phyloP scores from a whole-genome alignment of 768 basidiomycete species.

The Psilocybe cubensis region DNA sequence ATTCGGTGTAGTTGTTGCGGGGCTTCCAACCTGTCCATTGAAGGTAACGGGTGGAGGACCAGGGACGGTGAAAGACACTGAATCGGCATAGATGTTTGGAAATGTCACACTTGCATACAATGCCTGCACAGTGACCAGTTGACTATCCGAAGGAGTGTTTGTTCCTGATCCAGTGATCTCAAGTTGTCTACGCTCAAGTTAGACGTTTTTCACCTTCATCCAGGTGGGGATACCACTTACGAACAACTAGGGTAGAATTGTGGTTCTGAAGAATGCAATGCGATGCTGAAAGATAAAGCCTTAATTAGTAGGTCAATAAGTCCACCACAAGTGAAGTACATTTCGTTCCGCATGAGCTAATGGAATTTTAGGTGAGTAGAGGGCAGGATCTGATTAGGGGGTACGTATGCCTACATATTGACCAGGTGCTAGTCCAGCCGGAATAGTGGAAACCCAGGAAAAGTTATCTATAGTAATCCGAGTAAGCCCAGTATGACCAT shows the following conservation, averaged over 20 bases:
- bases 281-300: constrained; percentile 34
- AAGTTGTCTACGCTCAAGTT: constrained; percentile 30
- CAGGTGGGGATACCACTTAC: constrained; percentile 34
- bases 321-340: constrained; percentile 31
- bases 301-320: neutral
- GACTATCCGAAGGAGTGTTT: constrained; percentile 33
- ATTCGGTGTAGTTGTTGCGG: neutral
- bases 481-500: neutral
- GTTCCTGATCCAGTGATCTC: constrained; percentile 41
- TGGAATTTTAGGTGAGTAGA: constrained; percentile 3
- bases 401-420: constrained; percentile 47
- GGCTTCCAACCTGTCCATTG: constrained; percentile 17
- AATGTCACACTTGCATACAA: constrained; percentile 35
- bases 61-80: constrained; percentile 38
- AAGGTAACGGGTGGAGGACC: constrained; percentile 38
- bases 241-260: constrained; percentile 55
- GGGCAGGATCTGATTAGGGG: neutral
- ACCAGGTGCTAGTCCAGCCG: constrained; percentile 42
- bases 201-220: constrained; percentile 7
- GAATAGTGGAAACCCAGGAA: constrained; percentile 48
- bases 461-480: constrained; percentile 30
- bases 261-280: constrained; percentile 45
- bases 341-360: constrained; percentile 52
- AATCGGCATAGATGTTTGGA: constrained; percentile 38
- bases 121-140: constrained; percentile 38